Percentiles rank a stretch among this genome's conserved stretches.
phyloP scores from a whole-genome alignment of 2,329 filamentous ascomycete species.

The Exophiala sp. region DNA sequence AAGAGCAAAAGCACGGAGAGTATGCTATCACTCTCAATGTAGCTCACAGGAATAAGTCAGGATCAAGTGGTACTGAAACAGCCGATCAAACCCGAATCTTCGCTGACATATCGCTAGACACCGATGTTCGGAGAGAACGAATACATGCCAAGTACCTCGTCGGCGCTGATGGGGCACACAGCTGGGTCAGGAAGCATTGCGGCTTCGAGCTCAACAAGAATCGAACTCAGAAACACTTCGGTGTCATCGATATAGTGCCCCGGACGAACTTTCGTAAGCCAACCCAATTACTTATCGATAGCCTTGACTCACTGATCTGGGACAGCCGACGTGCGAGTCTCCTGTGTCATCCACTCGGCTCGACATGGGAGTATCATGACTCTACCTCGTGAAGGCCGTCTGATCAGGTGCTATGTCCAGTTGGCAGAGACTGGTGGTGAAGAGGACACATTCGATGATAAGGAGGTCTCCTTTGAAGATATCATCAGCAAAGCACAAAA shows the following conservation, averaged over 20 bases:
- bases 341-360: constrained; percentile 57
- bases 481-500: constrained; percentile 62
- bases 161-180: constrained; percentile 66
- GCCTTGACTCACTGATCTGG: constrained; percentile 17
- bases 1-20: constrained; percentile 44
- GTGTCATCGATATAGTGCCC: constrained; percentile 50
- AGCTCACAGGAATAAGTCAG: constrained; percentile 53
- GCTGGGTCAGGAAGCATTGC: constrained; percentile 59
- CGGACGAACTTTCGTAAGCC: constrained; percentile 50
- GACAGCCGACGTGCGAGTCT: constrained; percentile 55
- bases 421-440: constrained; percentile 38
- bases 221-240: constrained; percentile 43
- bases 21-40: constrained; percentile 61
- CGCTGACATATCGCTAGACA: constrained; percentile 40
- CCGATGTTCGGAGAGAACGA: constrained; percentile 32
- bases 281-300: neutral
- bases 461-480: constrained; percentile 60
- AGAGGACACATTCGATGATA: constrained; percentile 40
- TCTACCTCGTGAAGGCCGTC: constrained; percentile 60
- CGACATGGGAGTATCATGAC: constrained; percentile 58
- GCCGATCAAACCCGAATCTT: constrained; percentile 7
- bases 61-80: constrained; percentile 37
- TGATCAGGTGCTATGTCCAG: constrained; percentile 65
- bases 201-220: constrained; percentile 57
- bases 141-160: constrained; percentile 48